A percentile compares a stretch with the other conserved stretches of the same genome.
These are phyloP conservation scores for Cucurbita ficifolia DNA, from an alignment of 306 rosid genomes.

Conservation along the genomic window DNA sequence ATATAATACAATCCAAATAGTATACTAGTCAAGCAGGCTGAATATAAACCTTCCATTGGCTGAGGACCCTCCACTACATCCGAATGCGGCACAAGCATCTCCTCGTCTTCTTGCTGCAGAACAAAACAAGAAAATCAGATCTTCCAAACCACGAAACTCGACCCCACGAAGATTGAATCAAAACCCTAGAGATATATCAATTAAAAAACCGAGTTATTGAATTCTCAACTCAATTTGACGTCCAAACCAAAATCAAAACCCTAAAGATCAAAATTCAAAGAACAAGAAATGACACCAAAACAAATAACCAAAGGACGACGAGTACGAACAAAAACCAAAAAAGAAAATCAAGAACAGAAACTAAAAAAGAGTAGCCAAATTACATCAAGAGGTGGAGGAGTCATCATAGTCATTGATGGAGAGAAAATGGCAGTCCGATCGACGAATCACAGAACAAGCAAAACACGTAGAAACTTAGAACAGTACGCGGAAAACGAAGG, in stretches of 20 bases:
- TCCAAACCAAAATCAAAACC: slow-evolving; percentile 8
- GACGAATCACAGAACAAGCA: slow-evolving; percentile 27
- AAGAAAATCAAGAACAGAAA: not conserved
- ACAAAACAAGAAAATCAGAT: slow-evolving; percentile 18
- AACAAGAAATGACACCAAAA: slow-evolving; percentile 2
- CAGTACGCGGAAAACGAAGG: slow-evolving; percentile 7
- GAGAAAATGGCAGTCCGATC: slow-evolving; percentile 25
- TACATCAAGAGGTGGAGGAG: slow-evolving; percentile 41
- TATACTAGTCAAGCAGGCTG: not conserved
- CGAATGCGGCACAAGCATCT: slow-evolving; percentile 46
- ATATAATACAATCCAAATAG: slow-evolving; percentile 2
- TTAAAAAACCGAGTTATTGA: slow-evolving; percentile 3
- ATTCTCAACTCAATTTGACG: slow-evolving; percentile 11
- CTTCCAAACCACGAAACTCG: slow-evolving; percentile 23
- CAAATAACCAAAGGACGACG: not conserved
- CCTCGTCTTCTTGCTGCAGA: slow-evolving; percentile 45
- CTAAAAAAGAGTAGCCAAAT: not conserved
- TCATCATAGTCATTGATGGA: slow-evolving; percentile 41
- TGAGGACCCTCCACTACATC: slow-evolving; percentile 46
- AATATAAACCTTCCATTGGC: slow-evolving; percentile 44
- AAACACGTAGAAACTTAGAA: not conserved
- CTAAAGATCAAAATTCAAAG: slow-evolving; percentile 16
- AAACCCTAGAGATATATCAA: slow-evolving; percentile 25
- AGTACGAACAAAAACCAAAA: not conserved
- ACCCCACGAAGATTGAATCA: slow-evolving; percentile 22